Evolutionary conservation across 2,329 filamentous ascomycete species (phyloP).

Genomic region (Xylaria polymorpha): DNA sequence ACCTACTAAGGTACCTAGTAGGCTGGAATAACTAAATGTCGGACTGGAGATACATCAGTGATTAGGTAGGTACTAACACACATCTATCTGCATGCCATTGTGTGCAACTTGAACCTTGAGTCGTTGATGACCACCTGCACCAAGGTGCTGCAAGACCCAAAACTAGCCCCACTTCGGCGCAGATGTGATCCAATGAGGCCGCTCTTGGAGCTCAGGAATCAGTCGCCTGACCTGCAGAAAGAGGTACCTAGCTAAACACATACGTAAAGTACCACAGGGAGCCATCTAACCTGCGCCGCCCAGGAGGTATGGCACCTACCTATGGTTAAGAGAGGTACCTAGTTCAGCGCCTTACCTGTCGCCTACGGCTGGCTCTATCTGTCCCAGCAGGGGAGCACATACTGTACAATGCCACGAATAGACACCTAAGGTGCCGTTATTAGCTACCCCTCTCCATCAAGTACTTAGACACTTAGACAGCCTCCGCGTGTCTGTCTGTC

Average conservation of each 20-base stretch:
- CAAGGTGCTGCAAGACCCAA: slow-evolving; percentile 36
- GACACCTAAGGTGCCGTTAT: slow-evolving; percentile 7
- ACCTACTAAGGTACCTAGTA: background rate
- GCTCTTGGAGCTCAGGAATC: slow-evolving; percentile 32
- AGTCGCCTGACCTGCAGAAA: slow-evolving; percentile 43
- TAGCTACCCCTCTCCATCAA: slow-evolving; percentile 28
- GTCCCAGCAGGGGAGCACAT: background rate
- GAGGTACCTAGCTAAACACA: slow-evolving; percentile 31
- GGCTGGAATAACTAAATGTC: slow-evolving; percentile 10
- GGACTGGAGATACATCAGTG: slow-evolving; percentile 19
- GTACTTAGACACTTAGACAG: slow-evolving; percentile 5
- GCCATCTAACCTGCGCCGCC: slow-evolving; percentile 13
- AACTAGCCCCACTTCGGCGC: slow-evolving; percentile 36
- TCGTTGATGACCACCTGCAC: slow-evolving; percentile 37
- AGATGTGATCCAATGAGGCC: slow-evolving; percentile 34
- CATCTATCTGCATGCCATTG: slow-evolving; percentile 26
- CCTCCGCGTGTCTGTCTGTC: slow-evolving; percentile 18
- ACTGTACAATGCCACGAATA: background rate
- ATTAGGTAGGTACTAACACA: slow-evolving; percentile 28
- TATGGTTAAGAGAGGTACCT: slow-evolving; percentile 1
- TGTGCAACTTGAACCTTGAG: slow-evolving; percentile 32
- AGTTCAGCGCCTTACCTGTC: slow-evolving; percentile 24
- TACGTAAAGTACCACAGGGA: slow-evolving; percentile 29
- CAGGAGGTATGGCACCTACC: background rate
- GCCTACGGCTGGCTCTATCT: slow-evolving; percentile 13